Evolutionary conservation across 2,329 filamentous ascomycete genomes (phyloP).

Genomic region (Aspergillus sp.): DNA sequence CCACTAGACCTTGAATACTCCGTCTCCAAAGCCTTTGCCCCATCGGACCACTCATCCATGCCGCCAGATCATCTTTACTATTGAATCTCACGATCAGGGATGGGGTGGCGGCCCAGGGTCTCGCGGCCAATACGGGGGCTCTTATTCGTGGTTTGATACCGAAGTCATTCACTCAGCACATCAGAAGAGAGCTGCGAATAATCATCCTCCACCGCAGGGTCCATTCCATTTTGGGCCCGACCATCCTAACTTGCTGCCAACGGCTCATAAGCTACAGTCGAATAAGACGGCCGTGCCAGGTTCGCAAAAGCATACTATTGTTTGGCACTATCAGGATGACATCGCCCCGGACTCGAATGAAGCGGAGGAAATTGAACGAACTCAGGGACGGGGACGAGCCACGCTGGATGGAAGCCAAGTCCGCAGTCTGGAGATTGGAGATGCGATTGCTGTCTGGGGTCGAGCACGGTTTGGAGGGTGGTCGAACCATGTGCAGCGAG

Average conservation of each 20-base stretch:
- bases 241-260: conserved; percentile 34
- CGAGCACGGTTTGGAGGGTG: conserved; percentile 42
- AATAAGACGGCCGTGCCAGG: conserved; percentile 29
- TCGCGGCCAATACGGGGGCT: conserved; percentile 31
- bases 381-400: conserved; percentile 35
- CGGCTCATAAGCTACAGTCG: conserved; percentile 32
- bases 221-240: conserved; percentile 23
- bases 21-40: conserved; percentile 29
- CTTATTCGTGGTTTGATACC: conserved; percentile 44
- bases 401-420: conserved; percentile 41
- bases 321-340: conserved; percentile 40
- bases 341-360: conserved; percentile 33
- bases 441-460: conserved; percentile 42
- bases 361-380: conserved; percentile 34
- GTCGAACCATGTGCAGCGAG: conserved; percentile 36
- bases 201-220: conserved; percentile 19
- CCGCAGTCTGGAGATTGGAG: conserved; percentile 37
- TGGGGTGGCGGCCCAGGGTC: conserved; percentile 25
- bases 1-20: conserved; percentile 16
- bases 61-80: conserved; percentile 41
- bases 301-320: conserved; percentile 30
- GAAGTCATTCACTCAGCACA: conserved; percentile 34
- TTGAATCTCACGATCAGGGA: conserved; percentile 43
- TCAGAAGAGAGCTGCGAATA: conserved; percentile 18
- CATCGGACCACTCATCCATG: conserved; percentile 41